These are phyloP conservation scores for Claviceps citrina DNA, from an alignment of 2,329 filamentous ascomycete species.

Conservation along the genomic window DNA sequence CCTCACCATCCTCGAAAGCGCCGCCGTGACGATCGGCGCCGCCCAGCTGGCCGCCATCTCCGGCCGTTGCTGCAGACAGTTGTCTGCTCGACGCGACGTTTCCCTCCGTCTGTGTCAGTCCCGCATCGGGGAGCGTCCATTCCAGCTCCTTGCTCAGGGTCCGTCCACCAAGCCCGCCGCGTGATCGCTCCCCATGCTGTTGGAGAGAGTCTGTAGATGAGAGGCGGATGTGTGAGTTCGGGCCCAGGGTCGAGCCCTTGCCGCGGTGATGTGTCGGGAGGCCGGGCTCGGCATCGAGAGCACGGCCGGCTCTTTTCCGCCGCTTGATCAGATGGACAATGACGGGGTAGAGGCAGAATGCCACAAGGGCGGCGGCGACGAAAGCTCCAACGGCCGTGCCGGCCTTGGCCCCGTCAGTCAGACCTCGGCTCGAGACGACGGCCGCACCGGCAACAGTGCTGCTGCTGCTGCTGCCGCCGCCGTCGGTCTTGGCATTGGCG, in stretches of 20 bases:
- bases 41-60: neutral
- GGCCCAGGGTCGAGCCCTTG: constrained; percentile 6
- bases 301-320: constrained; percentile 10
- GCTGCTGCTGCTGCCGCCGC: neutral
- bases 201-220: constrained; percentile 24
- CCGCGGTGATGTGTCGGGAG: constrained; percentile 9
- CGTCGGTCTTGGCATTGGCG: too few species aligned
- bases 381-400: constrained; percentile 23
- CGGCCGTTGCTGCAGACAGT: neutral
- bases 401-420: constrained; percentile 22
- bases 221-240: constrained; percentile 15
- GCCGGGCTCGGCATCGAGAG: constrained; percentile 18
- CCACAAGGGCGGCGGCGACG: constrained; percentile 18
- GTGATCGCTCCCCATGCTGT: constrained; percentile 15
- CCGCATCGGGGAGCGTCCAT: constrained; percentile 12
- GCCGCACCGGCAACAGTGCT: constrained; percentile 6
- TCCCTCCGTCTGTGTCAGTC: neutral
- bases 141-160: constrained; percentile 14
- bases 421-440: constrained; percentile 14
- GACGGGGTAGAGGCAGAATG: constrained; percentile 25
- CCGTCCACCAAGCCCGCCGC: constrained; percentile 9
- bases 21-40: neutral
- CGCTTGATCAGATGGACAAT: constrained; percentile 19
- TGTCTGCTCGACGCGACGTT: neutral
- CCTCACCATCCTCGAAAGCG: constrained; percentile 2